These are phyloP conservation scores for Eucalyptus erythrocorys DNA, from an alignment of 345 rosid genomes.

Conservation along the genomic window DNA sequence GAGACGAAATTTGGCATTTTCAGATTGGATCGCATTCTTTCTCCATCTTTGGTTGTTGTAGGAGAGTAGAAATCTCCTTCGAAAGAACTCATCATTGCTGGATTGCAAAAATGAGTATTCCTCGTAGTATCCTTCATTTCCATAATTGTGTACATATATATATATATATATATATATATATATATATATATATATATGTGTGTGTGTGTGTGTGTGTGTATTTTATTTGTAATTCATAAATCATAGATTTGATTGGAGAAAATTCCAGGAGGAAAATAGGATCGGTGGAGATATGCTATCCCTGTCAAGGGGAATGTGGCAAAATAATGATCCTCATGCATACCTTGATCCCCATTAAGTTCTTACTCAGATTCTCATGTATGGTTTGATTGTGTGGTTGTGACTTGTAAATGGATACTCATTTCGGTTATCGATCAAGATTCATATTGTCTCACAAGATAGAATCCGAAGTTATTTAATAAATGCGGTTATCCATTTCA, in stretches of 20 bases:
- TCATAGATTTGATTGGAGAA: not conserved
- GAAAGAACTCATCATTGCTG: not conserved
- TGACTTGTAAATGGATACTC: too few relatives aligned
- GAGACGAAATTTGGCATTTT: not conserved
- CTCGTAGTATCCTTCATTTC: not conserved
- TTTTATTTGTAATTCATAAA: too few relatives aligned
- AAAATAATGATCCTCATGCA: rapidly evolving
- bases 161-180: too few relatives aligned
- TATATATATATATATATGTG: too few relatives aligned
- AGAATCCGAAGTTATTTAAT: rapidly evolving
- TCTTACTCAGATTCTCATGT: not conserved
- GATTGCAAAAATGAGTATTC: not conserved
- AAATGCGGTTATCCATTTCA: rapidly evolving
- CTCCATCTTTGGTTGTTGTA: rapidly evolving
- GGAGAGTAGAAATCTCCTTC: not conserved
- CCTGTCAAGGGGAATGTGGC: not conserved
- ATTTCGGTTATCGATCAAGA: rapidly evolving
- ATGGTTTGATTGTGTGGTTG: rapidly evolving
- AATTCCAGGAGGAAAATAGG: not conserved
- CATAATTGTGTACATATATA: too few relatives aligned
- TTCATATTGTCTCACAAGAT: not conserved
- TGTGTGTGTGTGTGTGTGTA: too few relatives aligned
- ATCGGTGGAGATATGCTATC: not conserved
- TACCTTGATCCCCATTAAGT: not conserved
- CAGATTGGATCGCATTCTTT: not conserved